Percentiles rank a stretch among this genome's conserved stretches.
These are phyloP conservation scores for Cordyceps militaris DNA, from an alignment of 2,329 filamentous ascomycete species.

Conservation along the genomic window DNA sequence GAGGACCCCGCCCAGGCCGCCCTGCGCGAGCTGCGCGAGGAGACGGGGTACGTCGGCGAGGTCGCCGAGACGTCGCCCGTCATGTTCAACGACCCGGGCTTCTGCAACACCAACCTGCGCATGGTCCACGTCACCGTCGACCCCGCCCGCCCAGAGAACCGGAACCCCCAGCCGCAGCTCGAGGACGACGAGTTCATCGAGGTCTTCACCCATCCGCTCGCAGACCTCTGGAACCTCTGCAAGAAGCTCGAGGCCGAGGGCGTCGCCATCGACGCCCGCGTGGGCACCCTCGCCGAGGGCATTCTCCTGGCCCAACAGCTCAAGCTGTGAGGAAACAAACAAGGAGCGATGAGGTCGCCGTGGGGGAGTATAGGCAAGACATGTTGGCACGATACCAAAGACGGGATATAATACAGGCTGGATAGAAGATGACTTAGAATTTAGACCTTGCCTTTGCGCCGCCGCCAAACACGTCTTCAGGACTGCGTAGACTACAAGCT, in stretches of 20 bases:
- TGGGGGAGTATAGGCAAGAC: neutral
- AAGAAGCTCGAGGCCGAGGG: conserved; percentile 61
- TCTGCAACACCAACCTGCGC: conserved; percentile 59
- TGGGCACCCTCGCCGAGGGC: conserved; percentile 71
- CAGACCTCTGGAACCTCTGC: conserved; percentile 58
- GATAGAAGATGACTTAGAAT: neutral
- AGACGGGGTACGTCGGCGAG: conserved; percentile 58
- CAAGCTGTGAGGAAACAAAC: conserved; percentile 28
- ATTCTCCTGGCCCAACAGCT: conserved; percentile 62
- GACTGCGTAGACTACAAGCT: neutral
- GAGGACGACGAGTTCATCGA: conserved; percentile 82
- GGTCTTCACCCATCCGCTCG: conserved; percentile 62
- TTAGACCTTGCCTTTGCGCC: conserved; percentile 38
- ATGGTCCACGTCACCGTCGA: conserved; percentile 71
- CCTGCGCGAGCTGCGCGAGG: conserved; percentile 57
- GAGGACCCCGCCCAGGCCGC: conserved; percentile 56
- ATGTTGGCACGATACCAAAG: neutral
- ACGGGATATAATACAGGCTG: neutral
- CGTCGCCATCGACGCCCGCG: conserved; percentile 71
- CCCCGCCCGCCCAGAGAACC: conserved; percentile 60
- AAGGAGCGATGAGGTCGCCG: neutral
- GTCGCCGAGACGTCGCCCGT: conserved; percentile 52
- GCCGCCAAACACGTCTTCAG: too few relatives aligned
- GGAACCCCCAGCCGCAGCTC: conserved; percentile 59
- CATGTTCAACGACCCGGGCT: conserved; percentile 61